Evolutionary conservation across 306 rosid species (phyloP).

Genomic region (Dalbergia cochinchinensis): DNA sequence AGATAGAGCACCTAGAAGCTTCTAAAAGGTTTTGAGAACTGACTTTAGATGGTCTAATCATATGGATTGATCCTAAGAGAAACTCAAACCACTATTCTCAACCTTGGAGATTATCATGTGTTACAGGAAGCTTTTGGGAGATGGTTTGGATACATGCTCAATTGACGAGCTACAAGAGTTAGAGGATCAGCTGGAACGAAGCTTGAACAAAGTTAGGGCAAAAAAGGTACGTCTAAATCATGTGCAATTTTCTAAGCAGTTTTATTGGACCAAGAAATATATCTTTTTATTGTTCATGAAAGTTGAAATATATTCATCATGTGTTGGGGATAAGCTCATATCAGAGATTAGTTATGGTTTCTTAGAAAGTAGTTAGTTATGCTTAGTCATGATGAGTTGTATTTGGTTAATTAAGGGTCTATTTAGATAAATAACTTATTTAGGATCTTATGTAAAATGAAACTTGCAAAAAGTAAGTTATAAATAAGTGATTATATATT

Average conservation of each 20-base stretch:
- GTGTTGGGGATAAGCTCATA: too few relatives aligned
- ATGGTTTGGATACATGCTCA: slow-evolving; percentile 68
- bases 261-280: background rate
- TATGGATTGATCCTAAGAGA: slow-evolving; percentile 22
- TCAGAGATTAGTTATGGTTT: too few relatives aligned
- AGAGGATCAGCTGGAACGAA: slow-evolving; percentile 75
- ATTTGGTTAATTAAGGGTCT: too few relatives aligned
- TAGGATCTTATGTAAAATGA: too few relatives aligned
- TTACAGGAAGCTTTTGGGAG: slow-evolving; percentile 83
- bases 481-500: too few relatives aligned
- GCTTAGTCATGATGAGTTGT: too few relatives aligned
- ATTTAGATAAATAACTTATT: too few relatives aligned
- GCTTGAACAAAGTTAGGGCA: slow-evolving; percentile 81
- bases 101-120: slow-evolving; percentile 12
- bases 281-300: background rate
- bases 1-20: slow-evolving; percentile 69
- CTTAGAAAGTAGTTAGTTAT: too few relatives aligned
- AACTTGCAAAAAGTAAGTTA: too few relatives aligned
- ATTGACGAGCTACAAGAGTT: slow-evolving; percentile 67
- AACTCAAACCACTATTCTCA: background rate
- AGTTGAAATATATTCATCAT: background rate
- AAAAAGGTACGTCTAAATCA: slow-evolving; percentile 63
- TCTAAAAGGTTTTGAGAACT: slow-evolving; percentile 59
- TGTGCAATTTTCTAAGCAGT: slow-evolving; percentile 10
- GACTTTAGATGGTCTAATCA: background rate